Base-by-base conservation (phyloP, 108 stramenopile species). In the Mayamaea pseudoterrestris region DNA sequence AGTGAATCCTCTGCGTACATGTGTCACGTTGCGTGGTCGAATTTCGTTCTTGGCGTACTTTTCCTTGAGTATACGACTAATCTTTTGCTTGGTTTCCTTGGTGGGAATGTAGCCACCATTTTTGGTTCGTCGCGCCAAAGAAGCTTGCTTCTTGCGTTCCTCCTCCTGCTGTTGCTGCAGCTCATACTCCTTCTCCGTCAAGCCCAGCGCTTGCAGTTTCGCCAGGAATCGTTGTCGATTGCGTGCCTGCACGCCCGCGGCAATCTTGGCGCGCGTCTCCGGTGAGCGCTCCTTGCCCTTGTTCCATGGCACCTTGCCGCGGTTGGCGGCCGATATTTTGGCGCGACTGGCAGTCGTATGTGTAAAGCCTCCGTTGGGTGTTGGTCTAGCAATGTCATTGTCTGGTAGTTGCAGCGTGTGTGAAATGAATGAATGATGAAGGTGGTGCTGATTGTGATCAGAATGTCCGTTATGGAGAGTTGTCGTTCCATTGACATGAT, bases 241-340 rank as follows among this genome's bases (percentile, higher is more conserved):
- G 26, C 35, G 45, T 21, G 71, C 68, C 5, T 75, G 79, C 0
- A 84, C 82, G 16, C 82, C 87, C 35, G 74, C 82, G 7, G 82
- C 76, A 40, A 89, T 89, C 32, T 68, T 51, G 5, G 68, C 62
- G 13, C 56, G 61, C n/a, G 60, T 65, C 57, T 89, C 87, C n/a
- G 73, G 69, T 9, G 82, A 72, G 13, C 76, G 74, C 8, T 50
- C 9, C 55, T 74, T 69, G 8, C 87, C 87, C 53, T 83, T 89
- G 59, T 89, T 89, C 87, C 87, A 89, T 2, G 87, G 87, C 17
- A 64, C 69, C 58, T 80, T 89, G 9, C 87, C 87, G 53, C 78
- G 81, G 61, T 89, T 89, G 56, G 87, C 87, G 1, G 77, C 77
- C 1, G 75, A 74, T 49, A 89, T 89, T 64, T 89, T 89, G 22